phyloP scores from a whole-genome alignment of 2,329 filamentous ascomycete species.

The Aspergillus viridinutans region DNA sequence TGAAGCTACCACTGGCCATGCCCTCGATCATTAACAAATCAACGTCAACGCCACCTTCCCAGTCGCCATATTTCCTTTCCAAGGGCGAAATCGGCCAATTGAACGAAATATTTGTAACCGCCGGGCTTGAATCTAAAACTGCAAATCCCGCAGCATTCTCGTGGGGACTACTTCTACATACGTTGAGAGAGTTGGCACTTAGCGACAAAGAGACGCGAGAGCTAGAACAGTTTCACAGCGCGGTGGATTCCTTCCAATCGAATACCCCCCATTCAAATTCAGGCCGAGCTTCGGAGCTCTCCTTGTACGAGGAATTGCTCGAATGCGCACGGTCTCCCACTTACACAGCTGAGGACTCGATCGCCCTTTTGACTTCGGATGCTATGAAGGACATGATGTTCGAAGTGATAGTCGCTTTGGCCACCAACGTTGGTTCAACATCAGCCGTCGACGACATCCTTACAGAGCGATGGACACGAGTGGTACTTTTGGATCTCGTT shows the following conservation, averaged over 20 bases:
- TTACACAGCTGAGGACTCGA: conserved; percentile 43
- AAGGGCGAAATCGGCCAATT: conserved; percentile 67
- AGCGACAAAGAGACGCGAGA: conserved; percentile 55
- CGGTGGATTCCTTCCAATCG: conserved; percentile 38
- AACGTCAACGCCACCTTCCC: conserved; percentile 23
- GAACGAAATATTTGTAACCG: conserved; percentile 64
- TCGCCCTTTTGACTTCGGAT: conserved; percentile 44
- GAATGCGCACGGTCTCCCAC: conserved; percentile 40
- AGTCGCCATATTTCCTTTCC: conserved; percentile 63
- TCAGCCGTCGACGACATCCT: conserved; percentile 50
- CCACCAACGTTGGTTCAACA: conserved; percentile 40
- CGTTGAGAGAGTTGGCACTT: conserved; percentile 62
- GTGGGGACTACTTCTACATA: conserved; percentile 73
- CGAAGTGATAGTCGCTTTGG: conserved; percentile 44
- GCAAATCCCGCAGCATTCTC: conserved; percentile 72
- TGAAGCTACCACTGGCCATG: conserved; percentile 63
- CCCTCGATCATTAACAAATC: conserved; percentile 44
- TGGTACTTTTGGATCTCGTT: conserved; percentile 65
- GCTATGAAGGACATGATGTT: conserved; percentile 48
- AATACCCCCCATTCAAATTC: conserved; percentile 30
- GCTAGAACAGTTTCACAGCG: conserved; percentile 39
- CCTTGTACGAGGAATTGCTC: conserved; percentile 46
- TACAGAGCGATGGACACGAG: conserved; percentile 60
- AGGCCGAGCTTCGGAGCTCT: conserved; percentile 31
- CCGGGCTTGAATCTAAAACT: conserved; percentile 53